Evolutionary conservation across 352 stramenopile genomes (phyloP), one percentile per base, ranked within the genome.

Genomic region (Phytophthora multivora): DNA sequence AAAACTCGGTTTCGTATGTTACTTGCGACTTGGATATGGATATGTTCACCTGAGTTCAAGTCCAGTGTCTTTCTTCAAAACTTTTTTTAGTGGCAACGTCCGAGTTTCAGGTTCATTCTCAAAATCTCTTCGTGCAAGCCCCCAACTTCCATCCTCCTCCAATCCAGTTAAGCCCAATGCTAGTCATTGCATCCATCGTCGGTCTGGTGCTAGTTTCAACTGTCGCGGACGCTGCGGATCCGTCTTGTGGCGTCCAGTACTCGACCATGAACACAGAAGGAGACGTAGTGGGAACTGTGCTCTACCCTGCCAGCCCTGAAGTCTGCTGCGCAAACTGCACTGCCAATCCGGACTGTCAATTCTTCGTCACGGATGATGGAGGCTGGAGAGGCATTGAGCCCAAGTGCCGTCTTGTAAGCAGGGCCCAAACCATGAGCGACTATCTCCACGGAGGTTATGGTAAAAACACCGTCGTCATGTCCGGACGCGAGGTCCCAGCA

Each of bases 301-400:
- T 67, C 5, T 57, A 67, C 45, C 51, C 59, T 46, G 51, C 50
- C 15, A 67, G 59, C 4, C 42, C 59, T 12, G 59, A 67, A 41
- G 59, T 67, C 11, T 67, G 59, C 26, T 67, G 59, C 21, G 36
- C 59, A 1, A 67, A 63, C 18, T 62, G 59, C 26, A 67, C 42
- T 8, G 51, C 59, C 42, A 62, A 62, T 13, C 51, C 43, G 6
- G 21, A 67, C 19, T 67, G 51, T 19, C 59, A 62, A 42, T 62
- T 62, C 28, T 67, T 67, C 59, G 59, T 67, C n/a, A 67, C 59
- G 2, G 51, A 67, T 19, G 59, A 62, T 15, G 59, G 51, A 5
- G 43, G 59, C 0, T 67, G 59, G 59, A 62, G 59, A 40, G 25
- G 50, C 33, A 62, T 67, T 13, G 43, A 67, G 26, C 59, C 59